Evolutionary conservation across 2,329 filamentous ascomycete genomes (phyloP).

Genomic region (Periconia digitata): DNA sequence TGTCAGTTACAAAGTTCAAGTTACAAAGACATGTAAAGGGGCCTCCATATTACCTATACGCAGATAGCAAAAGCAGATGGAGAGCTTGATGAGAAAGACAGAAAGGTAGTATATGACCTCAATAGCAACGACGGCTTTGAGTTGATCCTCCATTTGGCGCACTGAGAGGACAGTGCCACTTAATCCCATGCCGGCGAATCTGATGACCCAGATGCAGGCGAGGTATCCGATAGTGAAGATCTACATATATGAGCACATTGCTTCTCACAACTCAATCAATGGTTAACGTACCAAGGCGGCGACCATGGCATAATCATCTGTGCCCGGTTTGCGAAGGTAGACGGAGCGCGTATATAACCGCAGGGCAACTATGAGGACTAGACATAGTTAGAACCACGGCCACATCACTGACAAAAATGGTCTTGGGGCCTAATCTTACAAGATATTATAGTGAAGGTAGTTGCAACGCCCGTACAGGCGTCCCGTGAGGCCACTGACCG

Average conservation of each 20-base stretch:
- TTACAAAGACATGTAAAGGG: too few relatives aligned
- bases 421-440: conserved; percentile 11
- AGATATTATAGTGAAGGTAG: conserved; percentile 23
- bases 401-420: background rate
- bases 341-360: conserved; percentile 22
- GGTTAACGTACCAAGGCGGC: conserved; percentile 22
- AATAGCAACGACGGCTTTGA: conserved; percentile 30
- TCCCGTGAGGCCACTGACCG: conserved; percentile 12
- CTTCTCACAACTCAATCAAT: background rate
- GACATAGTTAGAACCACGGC: conserved; percentile 3
- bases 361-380: conserved; percentile 28
- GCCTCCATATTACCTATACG: conserved; percentile 32
- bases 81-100: conserved; percentile 34
- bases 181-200: conserved; percentile 28
- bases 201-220: conserved; percentile 20
- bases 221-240: conserved; percentile 29
- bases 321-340: conserved; percentile 27
- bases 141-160: conserved; percentile 20
- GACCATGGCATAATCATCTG: conserved; percentile 34
- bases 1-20: too few relatives aligned
- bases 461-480: conserved; percentile 21
- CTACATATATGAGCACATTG: conserved; percentile 13
- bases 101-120: conserved; percentile 35
- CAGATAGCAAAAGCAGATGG: conserved; percentile 39
- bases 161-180: conserved; percentile 17